Evolutionary conservation across 2,329 filamentous ascomycete species (phyloP).

Genomic region (Hypoxylon rubiginosum): DNA sequence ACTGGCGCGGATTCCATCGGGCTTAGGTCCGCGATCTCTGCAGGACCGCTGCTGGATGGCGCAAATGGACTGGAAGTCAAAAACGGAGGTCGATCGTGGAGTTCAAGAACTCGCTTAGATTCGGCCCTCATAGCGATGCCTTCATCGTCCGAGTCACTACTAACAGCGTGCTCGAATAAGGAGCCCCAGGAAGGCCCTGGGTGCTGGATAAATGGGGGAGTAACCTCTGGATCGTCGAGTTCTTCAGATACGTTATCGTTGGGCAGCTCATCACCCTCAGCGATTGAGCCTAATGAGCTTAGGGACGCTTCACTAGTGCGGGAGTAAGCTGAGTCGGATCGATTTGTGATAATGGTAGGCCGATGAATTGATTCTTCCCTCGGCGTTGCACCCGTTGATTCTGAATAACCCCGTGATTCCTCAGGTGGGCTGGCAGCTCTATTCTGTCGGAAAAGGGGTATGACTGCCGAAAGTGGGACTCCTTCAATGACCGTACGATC

Average conservation of each 20-base stretch:
- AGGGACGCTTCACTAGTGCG: slow-evolving; percentile 22
- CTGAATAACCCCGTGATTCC: background rate
- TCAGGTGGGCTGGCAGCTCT: slow-evolving; percentile 1
- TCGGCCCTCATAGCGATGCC: slow-evolving; percentile 47
- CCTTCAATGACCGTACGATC: slow-evolving; percentile 46
- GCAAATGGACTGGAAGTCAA: slow-evolving; percentile 5
- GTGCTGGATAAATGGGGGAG: slow-evolving; percentile 27
- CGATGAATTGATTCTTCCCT: slow-evolving; percentile 15
- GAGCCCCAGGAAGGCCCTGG: slow-evolving; percentile 36
- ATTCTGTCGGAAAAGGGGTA: slow-evolving; percentile 10
- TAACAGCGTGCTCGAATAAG: slow-evolving; percentile 19
- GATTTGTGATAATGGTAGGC: slow-evolving; percentile 3
- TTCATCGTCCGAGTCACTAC: slow-evolving; percentile 47
- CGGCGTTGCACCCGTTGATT: slow-evolving; percentile 2
- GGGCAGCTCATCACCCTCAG: slow-evolving; percentile 43
- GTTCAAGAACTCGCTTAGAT: slow-evolving; percentile 15
- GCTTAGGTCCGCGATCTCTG: slow-evolving; percentile 3
- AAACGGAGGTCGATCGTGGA: background rate
- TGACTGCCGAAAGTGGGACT: slow-evolving; percentile 37
- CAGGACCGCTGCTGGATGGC: background rate
- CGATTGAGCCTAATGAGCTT: slow-evolving; percentile 44
- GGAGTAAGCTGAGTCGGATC: background rate
- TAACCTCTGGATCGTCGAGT: background rate
- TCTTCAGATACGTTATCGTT: slow-evolving; percentile 8
- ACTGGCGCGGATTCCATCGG: slow-evolving; percentile 3